Evolutionary conservation across 768 basidiomycete genomes (phyloP).

Genomic region (Pholiota molesta): DNA sequence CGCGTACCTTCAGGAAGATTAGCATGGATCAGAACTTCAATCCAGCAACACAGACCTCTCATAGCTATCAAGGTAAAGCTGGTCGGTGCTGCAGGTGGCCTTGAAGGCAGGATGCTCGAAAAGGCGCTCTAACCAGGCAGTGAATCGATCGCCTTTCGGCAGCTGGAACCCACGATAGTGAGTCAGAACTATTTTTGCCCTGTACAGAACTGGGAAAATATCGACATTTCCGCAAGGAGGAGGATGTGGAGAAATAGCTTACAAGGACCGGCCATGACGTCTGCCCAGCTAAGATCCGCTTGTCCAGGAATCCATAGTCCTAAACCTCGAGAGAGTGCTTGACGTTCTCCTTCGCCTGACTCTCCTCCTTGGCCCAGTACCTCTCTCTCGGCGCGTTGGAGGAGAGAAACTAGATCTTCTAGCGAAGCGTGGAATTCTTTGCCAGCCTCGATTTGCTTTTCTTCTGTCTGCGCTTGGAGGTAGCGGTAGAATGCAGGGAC

Average conservation of each 20-base stretch:
- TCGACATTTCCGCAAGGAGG: neutral
- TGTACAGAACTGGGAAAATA: constrained; percentile 59
- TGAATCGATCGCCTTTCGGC: constrained; percentile 49
- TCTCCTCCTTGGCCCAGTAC: constrained; percentile 41
- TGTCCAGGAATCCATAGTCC: constrained; percentile 63
- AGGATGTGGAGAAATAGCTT: constrained; percentile 19
- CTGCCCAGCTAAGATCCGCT: constrained; percentile 58
- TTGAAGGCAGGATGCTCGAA: constrained; percentile 66
- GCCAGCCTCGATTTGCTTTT: constrained; percentile 51
- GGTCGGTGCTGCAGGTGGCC: constrained; percentile 67
- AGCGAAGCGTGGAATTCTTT: constrained; percentile 59
- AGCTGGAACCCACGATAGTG: constrained; percentile 71
- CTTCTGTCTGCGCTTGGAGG: constrained; percentile 66
- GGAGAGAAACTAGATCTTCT: constrained; percentile 50
- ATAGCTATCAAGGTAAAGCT: constrained; percentile 72
- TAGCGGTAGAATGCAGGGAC: constrained; percentile 77
- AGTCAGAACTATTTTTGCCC: constrained; percentile 63
- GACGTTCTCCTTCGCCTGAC: constrained; percentile 41
- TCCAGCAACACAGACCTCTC: constrained; percentile 52
- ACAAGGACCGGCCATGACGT: constrained; percentile 77
- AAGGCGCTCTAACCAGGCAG: constrained; percentile 55
- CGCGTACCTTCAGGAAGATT: constrained; percentile 55
- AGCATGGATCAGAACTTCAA: neutral
- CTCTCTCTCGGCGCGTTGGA: constrained; percentile 59
- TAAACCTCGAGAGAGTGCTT: constrained; percentile 40